phyloP scores from a whole-genome alignment of 805 yeast species.

The Ogataea siamensis region DNA sequence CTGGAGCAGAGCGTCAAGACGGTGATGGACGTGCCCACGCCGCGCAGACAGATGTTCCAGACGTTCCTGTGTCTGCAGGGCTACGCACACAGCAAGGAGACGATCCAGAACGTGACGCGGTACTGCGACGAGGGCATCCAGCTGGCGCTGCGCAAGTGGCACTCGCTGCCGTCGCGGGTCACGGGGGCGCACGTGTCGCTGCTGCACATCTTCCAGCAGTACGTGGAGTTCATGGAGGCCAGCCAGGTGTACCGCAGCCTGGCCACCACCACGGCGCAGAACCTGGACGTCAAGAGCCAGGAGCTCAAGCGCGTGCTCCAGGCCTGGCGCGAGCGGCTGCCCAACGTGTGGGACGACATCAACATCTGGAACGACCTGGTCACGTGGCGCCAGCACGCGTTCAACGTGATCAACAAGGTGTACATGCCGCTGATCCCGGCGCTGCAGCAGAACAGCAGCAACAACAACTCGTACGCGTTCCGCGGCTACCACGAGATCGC shows the following conservation, averaged over 20 bases:
- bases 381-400: conserved; percentile 98
- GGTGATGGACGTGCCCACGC: conserved; percentile 98
- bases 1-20: conserved; percentile 91
- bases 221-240: conserved; percentile 96
- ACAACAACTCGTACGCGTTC: conserved; percentile 89
- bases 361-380: conserved; percentile 97
- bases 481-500: conserved; percentile 98
- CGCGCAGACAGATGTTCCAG: conserved; percentile 92
- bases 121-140: conserved; percentile 96
- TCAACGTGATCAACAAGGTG: conserved; percentile 91
- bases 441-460: conserved; percentile 67
- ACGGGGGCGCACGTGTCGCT: conserved; percentile 86
- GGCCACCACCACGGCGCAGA: conserved; percentile 86
- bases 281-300: conserved; percentile 87
- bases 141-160: conserved; percentile 88
- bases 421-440: conserved; percentile 91
- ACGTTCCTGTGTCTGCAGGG: conserved; percentile 92
- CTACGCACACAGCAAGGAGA: conserved; percentile 85
- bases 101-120: conserved; percentile 78
- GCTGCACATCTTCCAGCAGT: conserved; percentile 93
- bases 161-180: conserved; percentile 71
- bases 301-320: conserved; percentile 92
- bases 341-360: conserved; percentile 96
- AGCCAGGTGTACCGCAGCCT: conserved; percentile 88
- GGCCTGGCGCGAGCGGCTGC: conserved; percentile 97